Evolutionary conservation across 2,329 filamentous ascomycete genomes (phyloP), one percentile per base, ranked within the genome.

Genomic region (Colletotrichum limetticola): DNA sequence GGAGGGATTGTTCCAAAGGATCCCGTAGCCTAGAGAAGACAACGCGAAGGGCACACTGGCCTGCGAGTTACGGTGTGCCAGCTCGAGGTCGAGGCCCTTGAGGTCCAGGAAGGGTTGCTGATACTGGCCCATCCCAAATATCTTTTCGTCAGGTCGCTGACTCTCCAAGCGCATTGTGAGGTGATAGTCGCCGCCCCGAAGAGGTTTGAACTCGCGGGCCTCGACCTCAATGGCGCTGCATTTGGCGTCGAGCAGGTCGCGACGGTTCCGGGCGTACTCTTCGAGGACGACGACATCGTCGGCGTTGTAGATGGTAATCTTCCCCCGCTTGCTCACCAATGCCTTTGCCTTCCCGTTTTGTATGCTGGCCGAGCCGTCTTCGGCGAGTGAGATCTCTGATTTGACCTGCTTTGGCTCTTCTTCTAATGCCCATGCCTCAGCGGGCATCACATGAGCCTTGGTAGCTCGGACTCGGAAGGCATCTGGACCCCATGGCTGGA

Each of bases 121-220:
- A 74, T 92, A 91, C 79, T 91, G 90, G 0, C 90, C 90, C 89
- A 91, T 91, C n/a, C 90, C 90, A 76, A 85, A 91, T 12, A 92
- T 86, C 77, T 86, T 88, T 78, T 91, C 90, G 30, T 86, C 82
- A 0, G 80, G 78, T 63, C 85, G 76, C 74, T 89, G 77, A 3
- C 86, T 87, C 76, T 91, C 89, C 57, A 91, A 85, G 1, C 90
- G 83, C 71, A 86, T 81, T 1, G 88, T 90, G 12, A 91, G 80
- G 65, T 88, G 85, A 76, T 88, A 90, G 68, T 84, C 83, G 3
- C 82, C 81, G 5, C 87, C 87, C 0, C 82, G 78, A 9, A 86
- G 84, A 0, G 88, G 85, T 61, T 83, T 83, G 77, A 91, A 87
- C 76, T 91, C 88, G 35, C 89, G 86, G 0, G 87, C 87, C 74